phyloP scores from a whole-genome alignment of 495 filamentous ascomycete genomes.

The Xylaria castorea region DNA sequence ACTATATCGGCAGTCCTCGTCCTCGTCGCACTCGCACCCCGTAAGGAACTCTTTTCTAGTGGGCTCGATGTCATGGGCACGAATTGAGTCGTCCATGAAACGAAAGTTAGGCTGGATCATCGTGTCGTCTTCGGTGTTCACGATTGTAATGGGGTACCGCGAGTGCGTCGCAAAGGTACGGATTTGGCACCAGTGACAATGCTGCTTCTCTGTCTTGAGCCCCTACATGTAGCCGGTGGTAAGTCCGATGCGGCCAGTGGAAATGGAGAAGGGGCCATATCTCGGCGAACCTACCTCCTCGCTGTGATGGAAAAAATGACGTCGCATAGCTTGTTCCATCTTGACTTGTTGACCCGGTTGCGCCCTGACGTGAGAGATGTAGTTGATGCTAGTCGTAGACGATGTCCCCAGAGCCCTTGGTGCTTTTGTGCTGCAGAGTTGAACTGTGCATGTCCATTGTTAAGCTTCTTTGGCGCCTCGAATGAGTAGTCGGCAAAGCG shows the following conservation, averaged over 20 bases:
- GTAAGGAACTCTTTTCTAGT: conserved; percentile 56
- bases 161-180: conserved; percentile 50
- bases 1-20: conserved; percentile 54
- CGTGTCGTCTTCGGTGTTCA: conserved; percentile 54
- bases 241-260: neutral
- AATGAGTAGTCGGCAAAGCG: neutral
- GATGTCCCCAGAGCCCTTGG: conserved; percentile 9
- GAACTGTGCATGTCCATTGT: conserved; percentile 12
- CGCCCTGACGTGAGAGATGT: neutral
- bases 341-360: conserved; percentile 12
- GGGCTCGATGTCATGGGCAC: conserved; percentile 51
- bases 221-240: conserved; percentile 21
- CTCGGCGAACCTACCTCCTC: conserved; percentile 35
- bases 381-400: conserved; percentile 9
- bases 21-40: conserved; percentile 60
- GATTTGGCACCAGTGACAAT: conserved; percentile 61
- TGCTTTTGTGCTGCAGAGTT: neutral
- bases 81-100: conserved; percentile 57
- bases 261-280: neutral
- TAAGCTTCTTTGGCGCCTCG: neutral
- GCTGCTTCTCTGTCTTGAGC: conserved; percentile 36
- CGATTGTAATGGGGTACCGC: conserved; percentile 52
- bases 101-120: conserved; percentile 57
- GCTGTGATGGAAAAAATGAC: conserved; percentile 53
- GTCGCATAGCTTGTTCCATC: conserved; percentile 48